Base-by-base conservation (phyloP, 2,329 filamentous ascomycete genomes). In the Aspergillus pseudonomiae region DNA sequence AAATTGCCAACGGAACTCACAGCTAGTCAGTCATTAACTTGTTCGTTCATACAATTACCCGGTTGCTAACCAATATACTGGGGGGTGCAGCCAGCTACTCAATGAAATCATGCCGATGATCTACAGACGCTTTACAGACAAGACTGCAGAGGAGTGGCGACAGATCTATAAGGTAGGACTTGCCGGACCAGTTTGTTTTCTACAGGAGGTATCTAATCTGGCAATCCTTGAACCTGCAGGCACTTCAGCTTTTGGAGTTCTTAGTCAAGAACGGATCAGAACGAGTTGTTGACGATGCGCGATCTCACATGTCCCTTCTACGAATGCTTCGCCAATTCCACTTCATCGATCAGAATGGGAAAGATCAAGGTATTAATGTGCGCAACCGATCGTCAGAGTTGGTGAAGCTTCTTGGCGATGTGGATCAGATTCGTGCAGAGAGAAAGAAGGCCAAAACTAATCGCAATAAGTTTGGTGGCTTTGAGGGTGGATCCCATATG, bases 91-190 rank as follows among this genome's bases (percentile, higher is more conserved):
- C 78, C 93, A 97, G 88, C 88, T 94, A 59, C 88, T 99, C 62
- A 98, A 98, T 80, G 95, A 99, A 80, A 98, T 99, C 77, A 99
- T 99, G 95, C 95, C 95, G 69, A 95, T 99, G 93, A 97, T 99
- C 76, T 99, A 99, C 84, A 95, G 96, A 75, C 92, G 95, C 68
- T 99, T 99, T 80, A 99, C 95, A 65, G 95, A 99, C 78, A 99
- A 99, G 84, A 87, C 93, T 9, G 94, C 95, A 61, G 95, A 99
- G 78, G 95, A 99, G 81, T 99, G 95, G 95, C 88, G 95, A 70
- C 95, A 99, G 79, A 99, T 99, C 75, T 99, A 99, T 86, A 99
- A 99, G 84, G 91, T 93, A 73, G 9, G 41, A n/a, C 14, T 24
- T 26, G 5, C 21, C n/a, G 32, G 52, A 12, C 21, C 43, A 19